Base-by-base conservation (phyloP, 108 stramenopile genomes). In the Stephanodiscus triporus region DNA sequence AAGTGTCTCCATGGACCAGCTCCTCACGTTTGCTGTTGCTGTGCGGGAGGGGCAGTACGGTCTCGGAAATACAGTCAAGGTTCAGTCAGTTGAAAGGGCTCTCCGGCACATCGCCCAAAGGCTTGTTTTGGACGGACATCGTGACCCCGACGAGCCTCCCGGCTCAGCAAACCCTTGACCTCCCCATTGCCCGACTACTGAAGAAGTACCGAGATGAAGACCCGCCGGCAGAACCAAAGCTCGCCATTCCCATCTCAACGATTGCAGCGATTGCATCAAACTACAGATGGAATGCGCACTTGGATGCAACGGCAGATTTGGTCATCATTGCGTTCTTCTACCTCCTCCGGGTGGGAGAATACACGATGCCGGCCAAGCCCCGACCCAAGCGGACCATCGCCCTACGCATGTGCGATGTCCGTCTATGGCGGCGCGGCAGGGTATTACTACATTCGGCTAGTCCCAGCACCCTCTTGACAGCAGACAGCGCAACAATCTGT, bases 171-270 rank as follows among this genome's bases (percentile, higher is more conserved):
- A 13, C 24, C 53, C 23, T 54, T 54, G 43, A 45, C 43, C 23
- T 54, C 9, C 23, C 8, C 24, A 24, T 26, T 9, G 9, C 24
- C 8, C 17, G 61, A 34, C 34, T 62, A 10, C 10, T 62, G 20
- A 36, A 62, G 34, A 36, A 20, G 9, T 62, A 16, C 38, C 14
- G 61, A 7, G 30, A 36, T 22, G 61, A 62, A 40, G 61, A 62
- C 38, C 61, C 61, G 34, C 61, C 61, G 20, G 26, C 38, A 10
- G 19, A 38, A n/a, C 61, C 61, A 0, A 27, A 62, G 22, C 61
- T 62, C 9, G 61, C 61, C 34, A 40, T 62, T 34, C 36, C 61
- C 51, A 43, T 67, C 4, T 26, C 24, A 23, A 27, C 26, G 0
- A 54, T 54, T 23, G 13, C 23, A 7, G 26, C 23, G 2, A 2